Base-by-base conservation (phyloP, 164 flowering plant genomes). In the Cinnamomum chago region DNA sequence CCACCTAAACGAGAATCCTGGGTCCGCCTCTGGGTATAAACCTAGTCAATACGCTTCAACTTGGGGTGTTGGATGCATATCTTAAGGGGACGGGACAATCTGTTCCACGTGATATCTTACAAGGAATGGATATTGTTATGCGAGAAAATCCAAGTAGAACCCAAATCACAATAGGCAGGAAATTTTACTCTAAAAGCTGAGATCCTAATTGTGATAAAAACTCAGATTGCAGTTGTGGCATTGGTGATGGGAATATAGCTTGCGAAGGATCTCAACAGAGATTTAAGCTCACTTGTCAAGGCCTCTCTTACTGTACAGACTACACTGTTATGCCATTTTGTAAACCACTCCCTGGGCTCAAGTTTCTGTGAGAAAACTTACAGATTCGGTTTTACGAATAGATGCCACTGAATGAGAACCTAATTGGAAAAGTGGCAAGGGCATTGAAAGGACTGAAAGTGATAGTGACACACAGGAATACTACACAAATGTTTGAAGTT, bases 71-170 rank as follows among this genome's bases (percentile, higher is more conserved):
- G 79, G 70, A 70, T 33, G 90, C 83, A 20, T 90, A 85, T 76
- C 73, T 90, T 13, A 70, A 30, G 0, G 83, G 91, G 3, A 75
- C 23, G 0, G 62, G 5, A 4, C 24, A 35, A 0, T 28, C 76
- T 1, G 65, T 80, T 3, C 93, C 96, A 11, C 89, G 92, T 35
- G 88, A 90, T 25, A 76, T 87, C 47, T 79, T 93, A 62, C 96
- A 91, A 60, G 91, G 83, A 2, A 74, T 93, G 89, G 98, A 91
- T 81, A 80, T 93, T 73, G 88, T 91, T 17, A 82, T 90, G 89
- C 89, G 87, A 72, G 93, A 91, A 77, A 81, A 91, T 75, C 89
- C 89, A 1, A 28, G 83, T 17, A 81, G 78, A 77, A 28, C 51
- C 3, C 74, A 84, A 77, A 77, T 87, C 2, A 55, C 78, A 9